Base-by-base conservation (phyloP, 1,284 basidiomycete species). In the Tremellales sp. region DNA sequence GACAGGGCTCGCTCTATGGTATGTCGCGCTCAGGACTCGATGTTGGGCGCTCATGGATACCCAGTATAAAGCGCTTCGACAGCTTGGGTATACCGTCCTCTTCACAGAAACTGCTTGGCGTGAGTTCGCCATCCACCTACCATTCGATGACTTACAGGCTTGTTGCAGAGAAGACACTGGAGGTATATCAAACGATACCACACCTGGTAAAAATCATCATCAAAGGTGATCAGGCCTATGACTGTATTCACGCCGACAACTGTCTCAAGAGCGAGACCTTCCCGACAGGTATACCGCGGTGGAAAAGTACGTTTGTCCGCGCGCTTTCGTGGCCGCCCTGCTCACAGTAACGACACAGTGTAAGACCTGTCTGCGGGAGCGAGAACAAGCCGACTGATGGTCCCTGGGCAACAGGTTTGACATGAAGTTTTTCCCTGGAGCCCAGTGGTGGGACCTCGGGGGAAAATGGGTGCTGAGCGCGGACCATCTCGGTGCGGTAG, bases 261-360 rank as follows among this genome's bases (percentile, higher is more conserved):
- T 47, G 45, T 35, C 27, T 47, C 39, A 47, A 41, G 26, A 31
- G 39, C 8, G 45, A 47, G 33, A 21, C 28, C 5, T 44, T 44
- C 34, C 47, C 47, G 21, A 44, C 41, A 37, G 47, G 47, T 26
- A 28, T 48, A 18, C 47, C 47, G 2, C 27, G 47, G 16, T 47
- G 45, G 45, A 47, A 47, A 42, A n/a, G 45, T 47, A 24, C 24
- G 45, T 35, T 39, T n/a, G n/a, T n/a, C 13, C 37, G 24, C 37
- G n/a, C n/a, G n/a, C n/a, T n/a, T n/a, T n/a, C n/a, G n/a, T n/a
- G n/a, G n/a, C n/a, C 24, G 18, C 34, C 9, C 34, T 19, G 18
- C 10, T 36, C 34, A 36, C 18, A 19, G 9, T 10, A 13, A 8
- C 18, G 34, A 9, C 18, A 18, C 21, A 39, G 37, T 39, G 37